Evolutionary conservation across 306 rosid species (phyloP).

Genomic region (Cucurbita pepo): DNA sequence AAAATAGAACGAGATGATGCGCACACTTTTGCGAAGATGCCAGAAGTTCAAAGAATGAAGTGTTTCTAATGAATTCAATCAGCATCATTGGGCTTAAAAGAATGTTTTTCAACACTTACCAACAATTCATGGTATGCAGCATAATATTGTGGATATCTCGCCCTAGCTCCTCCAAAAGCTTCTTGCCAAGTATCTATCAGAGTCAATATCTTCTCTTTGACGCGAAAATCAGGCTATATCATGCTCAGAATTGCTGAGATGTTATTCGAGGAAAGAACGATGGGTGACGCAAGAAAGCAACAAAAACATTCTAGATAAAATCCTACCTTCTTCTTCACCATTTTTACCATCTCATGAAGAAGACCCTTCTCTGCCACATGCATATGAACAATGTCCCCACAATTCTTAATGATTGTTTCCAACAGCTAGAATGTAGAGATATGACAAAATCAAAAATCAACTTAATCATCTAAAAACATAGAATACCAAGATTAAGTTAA

Average conservation of each 20-base stretch:
- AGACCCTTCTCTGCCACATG: slow-evolving; percentile 94
- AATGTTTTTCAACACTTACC: slow-evolving; percentile 29
- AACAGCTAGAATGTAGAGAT: slow-evolving; percentile 38
- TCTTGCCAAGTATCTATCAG: slow-evolving; percentile 98
- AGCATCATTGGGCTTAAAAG: background rate
- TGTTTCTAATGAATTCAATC: background rate
- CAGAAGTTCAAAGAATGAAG: background rate
- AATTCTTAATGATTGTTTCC: slow-evolving; percentile 88
- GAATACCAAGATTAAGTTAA: slow-evolving; percentile 7
- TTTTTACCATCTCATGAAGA: slow-evolving; percentile 88
- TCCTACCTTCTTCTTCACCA: slow-evolving; percentile 74
- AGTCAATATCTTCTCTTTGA: slow-evolving; percentile 79
- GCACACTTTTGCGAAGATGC: background rate
- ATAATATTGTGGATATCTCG: slow-evolving; percentile 89
- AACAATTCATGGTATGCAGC: slow-evolving; percentile 86
- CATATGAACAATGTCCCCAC: slow-evolving; percentile 97
- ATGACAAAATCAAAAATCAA: slow-evolving; percentile 25
- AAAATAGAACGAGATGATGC: background rate
- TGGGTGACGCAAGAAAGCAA: slow-evolving; percentile 1
- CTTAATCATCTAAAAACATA: slow-evolving; percentile 16
- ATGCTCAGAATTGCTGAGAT: slow-evolving; percentile 21
- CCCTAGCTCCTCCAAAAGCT: slow-evolving; percentile 93
- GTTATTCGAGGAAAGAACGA: slow-evolving; percentile 9
- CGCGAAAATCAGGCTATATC: slow-evolving; percentile 70
- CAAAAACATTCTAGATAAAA: slow-evolving; percentile 12